These are phyloP conservation scores for Evernia prunastri DNA, from an alignment of 495 filamentous ascomycete genomes.

Conservation along the genomic window DNA sequence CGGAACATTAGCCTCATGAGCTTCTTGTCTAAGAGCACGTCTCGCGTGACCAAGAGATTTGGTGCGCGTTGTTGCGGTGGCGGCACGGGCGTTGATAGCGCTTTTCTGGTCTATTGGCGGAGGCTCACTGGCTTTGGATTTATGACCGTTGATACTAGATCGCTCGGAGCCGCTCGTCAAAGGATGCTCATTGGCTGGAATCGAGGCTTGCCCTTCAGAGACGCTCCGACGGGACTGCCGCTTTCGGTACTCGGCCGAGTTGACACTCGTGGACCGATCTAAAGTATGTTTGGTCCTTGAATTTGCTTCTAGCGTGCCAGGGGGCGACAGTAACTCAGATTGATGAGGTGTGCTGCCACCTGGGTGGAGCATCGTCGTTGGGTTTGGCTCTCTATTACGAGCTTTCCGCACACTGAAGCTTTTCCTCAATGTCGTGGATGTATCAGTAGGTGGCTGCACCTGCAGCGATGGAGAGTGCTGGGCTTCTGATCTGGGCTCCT, in stretches of 20 bases:
- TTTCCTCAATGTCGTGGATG: constrained; percentile 56
- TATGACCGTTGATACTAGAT: constrained; percentile 45
- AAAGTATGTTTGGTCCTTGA: constrained; percentile 58
- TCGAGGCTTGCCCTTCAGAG: constrained; percentile 45
- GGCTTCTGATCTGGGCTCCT: constrained; percentile 50
- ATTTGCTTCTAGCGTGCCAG: constrained; percentile 51
- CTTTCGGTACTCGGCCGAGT: constrained; percentile 66
- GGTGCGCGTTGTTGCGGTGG: constrained; percentile 64
- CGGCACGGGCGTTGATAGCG: constrained; percentile 41
- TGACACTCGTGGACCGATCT: constrained; percentile 79
- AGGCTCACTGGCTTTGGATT: constrained; percentile 34
- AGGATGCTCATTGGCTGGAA: constrained; percentile 51
- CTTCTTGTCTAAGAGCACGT: constrained; percentile 59
- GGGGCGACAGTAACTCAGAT: constrained; percentile 65
- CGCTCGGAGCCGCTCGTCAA: constrained; percentile 75
- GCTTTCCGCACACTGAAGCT: constrained; percentile 75
- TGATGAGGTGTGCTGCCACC: constrained; percentile 64
- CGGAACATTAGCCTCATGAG: constrained; percentile 62
- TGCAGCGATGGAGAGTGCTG: constrained; percentile 63
- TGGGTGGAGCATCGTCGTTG: constrained; percentile 48
- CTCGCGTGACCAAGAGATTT: constrained; percentile 88
- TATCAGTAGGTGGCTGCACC: constrained; percentile 66
- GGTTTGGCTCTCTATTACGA: constrained; percentile 53
- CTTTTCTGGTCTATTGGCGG: constrained; percentile 37
- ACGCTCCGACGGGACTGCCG: constrained; percentile 55